Percentiles rank a stretch among this genome's conserved stretches.
Evolutionary conservation across 1,284 basidiomycete genomes (phyloP).

Genomic region (Tausonia pullulans): DNA sequence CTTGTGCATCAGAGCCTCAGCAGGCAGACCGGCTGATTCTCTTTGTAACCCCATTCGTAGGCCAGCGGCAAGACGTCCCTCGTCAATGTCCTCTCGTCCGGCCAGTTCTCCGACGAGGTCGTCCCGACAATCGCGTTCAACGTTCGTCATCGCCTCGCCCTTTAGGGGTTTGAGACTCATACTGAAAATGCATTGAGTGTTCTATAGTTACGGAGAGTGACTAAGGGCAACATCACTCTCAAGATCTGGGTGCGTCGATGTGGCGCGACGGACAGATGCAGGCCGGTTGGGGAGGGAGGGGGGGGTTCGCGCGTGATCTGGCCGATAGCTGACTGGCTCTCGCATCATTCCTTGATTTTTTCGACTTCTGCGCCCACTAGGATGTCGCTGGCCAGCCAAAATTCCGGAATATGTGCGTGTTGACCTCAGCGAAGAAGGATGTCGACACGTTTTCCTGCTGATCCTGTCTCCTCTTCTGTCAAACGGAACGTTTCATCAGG

Average conservation of each 20-base stretch:
- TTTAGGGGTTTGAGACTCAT: background rate
- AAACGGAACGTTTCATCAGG: constrained; percentile 38
- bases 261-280: background rate
- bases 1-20: no score
- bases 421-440: background rate
- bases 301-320: constrained; percentile 36
- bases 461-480: background rate
- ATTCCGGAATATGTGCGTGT: constrained; percentile 54
- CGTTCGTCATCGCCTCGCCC: constrained; percentile 24
- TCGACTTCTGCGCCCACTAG: constrained; percentile 4
- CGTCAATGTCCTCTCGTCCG: constrained; percentile 76
- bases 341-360: background rate
- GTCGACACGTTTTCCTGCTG: background rate
- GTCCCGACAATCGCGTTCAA: constrained; percentile 92
- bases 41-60: background rate
- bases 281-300: background rate
- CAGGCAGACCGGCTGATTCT: background rate
- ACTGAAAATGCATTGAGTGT: background rate
- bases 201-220: constrained; percentile 39
- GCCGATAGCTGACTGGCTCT: constrained; percentile 18
- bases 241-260: constrained; percentile 66
- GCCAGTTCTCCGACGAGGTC: constrained; percentile 89
- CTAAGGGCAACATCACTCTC: constrained; percentile 79
- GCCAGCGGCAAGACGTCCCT: constrained; percentile 30
- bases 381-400: constrained; percentile 64